A percentile compares a stretch with the other conserved stretches of the same genome.
These are phyloP conservation scores for Coemansia sp. DNA, from an alignment of 192 early-diverging fungal genomes.

Conservation along the genomic window DNA sequence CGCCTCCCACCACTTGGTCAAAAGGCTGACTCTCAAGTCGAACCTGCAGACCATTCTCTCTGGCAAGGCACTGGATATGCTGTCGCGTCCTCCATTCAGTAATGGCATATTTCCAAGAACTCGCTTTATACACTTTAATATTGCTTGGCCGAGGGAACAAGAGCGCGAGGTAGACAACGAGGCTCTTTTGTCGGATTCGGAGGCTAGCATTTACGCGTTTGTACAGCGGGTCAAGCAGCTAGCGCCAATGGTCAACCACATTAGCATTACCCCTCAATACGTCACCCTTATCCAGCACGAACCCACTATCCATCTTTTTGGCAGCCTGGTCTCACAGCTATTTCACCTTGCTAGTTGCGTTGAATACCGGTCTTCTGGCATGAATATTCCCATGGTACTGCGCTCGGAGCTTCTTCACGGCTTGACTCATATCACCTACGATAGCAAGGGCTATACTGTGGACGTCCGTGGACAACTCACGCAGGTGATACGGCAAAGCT, in stretches of 20 bases:
- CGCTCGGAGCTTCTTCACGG: not conserved
- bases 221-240: conserved; percentile 1
- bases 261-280: not conserved
- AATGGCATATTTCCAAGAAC: not conserved
- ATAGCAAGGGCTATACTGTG: not conserved
- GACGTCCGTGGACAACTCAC: not conserved
- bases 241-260: not conserved
- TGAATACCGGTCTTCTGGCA: not conserved
- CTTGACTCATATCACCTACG: not conserved
- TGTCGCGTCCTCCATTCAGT: not conserved
- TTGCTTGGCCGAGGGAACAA: not conserved
- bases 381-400: not conserved
- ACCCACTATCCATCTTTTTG: not conserved
- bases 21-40: not conserved
- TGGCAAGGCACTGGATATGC: not conserved
- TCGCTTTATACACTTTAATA: not conserved
- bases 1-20: not conserved
- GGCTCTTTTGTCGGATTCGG: not conserved
- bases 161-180: not conserved
- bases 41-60: not conserved
- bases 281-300: not conserved
- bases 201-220: not conserved
- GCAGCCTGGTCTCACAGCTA: conserved; percentile 1
- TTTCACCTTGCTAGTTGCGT: not conserved
- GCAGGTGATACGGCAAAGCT: not conserved